Evolutionary conservation across 2,329 filamentous ascomycete genomes (phyloP).

Genomic region (Aspergillus viridinutans): DNA sequence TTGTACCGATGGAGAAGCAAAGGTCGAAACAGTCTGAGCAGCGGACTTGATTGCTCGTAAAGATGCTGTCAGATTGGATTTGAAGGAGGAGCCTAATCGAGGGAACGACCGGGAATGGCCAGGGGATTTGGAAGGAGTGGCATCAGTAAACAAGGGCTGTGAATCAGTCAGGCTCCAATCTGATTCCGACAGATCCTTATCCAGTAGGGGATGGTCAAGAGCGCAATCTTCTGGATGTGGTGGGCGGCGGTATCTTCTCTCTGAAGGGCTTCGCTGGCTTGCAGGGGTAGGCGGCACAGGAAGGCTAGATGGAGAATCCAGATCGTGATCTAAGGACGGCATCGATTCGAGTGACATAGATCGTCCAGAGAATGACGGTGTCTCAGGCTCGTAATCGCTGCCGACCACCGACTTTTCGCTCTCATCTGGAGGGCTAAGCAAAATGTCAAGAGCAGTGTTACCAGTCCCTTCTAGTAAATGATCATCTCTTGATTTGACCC

Average conservation of each 20-base stretch:
- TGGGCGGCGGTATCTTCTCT: constrained; percentile 45
- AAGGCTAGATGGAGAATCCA: constrained; percentile 46
- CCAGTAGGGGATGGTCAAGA: constrained; percentile 55
- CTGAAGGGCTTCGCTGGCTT: constrained; percentile 33
- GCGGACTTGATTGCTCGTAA: constrained; percentile 59
- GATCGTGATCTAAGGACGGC: constrained; percentile 49
- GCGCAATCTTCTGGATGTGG: constrained; percentile 53
- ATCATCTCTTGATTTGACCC: constrained; percentile 48
- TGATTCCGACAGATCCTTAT: constrained; percentile 28
- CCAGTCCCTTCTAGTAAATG: constrained; percentile 36
- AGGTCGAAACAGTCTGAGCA: constrained; percentile 58
- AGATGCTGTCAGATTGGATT: constrained; percentile 61
- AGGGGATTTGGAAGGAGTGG: constrained; percentile 17
- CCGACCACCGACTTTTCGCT: constrained; percentile 35
- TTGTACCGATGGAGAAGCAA: constrained; percentile 49
- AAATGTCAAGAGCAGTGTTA: constrained; percentile 50
- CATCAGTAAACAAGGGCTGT: constrained; percentile 9
- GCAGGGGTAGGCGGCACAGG: constrained; percentile 41
- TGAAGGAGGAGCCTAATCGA: constrained; percentile 50
- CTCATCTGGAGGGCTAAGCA: constrained; percentile 52
- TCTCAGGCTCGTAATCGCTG: constrained; percentile 44
- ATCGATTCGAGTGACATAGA: constrained; percentile 58
- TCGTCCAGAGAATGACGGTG: constrained; percentile 39
- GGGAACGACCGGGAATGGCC: constrained; percentile 32
- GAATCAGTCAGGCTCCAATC: constrained; percentile 9